A percentile compares a stretch with the other conserved stretches of the same genome.
These are phyloP conservation scores for Groenewaldozyma auringiensis DNA, from an alignment of 1,139 yeast species.

Conservation along the genomic window DNA sequence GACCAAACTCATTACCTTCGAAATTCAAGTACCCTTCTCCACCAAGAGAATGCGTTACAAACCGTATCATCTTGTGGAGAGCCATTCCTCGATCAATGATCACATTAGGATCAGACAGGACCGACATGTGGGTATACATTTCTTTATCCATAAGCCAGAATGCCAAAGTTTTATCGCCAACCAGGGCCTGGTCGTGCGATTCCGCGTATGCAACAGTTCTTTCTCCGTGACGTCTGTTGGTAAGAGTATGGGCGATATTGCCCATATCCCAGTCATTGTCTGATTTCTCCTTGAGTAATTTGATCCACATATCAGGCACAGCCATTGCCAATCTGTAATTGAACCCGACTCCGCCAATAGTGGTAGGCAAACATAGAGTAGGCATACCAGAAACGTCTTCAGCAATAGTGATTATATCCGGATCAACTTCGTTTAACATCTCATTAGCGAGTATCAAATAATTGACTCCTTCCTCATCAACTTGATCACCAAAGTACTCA, in stretches of 20 bases:
- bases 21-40: constrained; percentile 95
- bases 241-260: constrained; percentile 67
- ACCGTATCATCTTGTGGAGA: constrained; percentile 81
- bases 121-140: constrained; percentile 95
- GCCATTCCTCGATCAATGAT: constrained; percentile 83
- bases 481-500: constrained; percentile 77
- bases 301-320: constrained; percentile 98
- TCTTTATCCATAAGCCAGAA: constrained; percentile 99
- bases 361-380: constrained; percentile 70
- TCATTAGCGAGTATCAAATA: constrained; percentile 86
- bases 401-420: constrained; percentile 70
- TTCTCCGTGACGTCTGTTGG: constrained; percentile 85
- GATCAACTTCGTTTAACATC: constrained; percentile 50
- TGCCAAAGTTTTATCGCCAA: constrained; percentile 93
- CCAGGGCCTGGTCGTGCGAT: constrained; percentile 95
- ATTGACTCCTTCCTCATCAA: constrained; percentile 79
- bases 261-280: constrained; percentile 95
- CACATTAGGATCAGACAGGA: constrained; percentile 61
- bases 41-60: constrained; percentile 79
- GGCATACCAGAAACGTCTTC: constrained; percentile 99
- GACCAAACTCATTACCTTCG: constrained; percentile 98
- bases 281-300: constrained; percentile 66
- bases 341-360: constrained; percentile 82
- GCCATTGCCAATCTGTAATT: constrained; percentile 96
- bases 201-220: constrained; percentile 90